Evolutionary conservation across 2,329 filamentous ascomycete genomes (phyloP).

Genomic region (Fusarium coicis): DNA sequence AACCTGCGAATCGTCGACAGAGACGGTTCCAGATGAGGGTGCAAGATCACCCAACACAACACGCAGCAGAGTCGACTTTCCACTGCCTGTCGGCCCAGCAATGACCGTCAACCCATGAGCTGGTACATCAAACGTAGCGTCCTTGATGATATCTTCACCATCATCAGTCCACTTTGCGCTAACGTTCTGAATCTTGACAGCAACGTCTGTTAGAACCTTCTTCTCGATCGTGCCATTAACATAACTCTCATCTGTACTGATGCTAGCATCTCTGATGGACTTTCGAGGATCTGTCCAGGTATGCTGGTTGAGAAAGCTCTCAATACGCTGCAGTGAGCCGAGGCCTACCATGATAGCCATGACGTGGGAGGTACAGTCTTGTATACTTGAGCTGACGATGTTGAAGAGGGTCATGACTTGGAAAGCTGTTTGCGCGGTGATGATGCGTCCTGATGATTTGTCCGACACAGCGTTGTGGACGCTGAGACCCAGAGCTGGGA

Average conservation of each 20-base stretch:
- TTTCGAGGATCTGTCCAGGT: not conserved
- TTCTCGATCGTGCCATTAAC: not conserved
- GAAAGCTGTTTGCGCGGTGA: not conserved
- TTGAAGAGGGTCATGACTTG: not conserved
- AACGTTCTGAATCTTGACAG: not conserved
- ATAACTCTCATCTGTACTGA: not conserved
- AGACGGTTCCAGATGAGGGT: not conserved
- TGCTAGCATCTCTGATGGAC: not conserved
- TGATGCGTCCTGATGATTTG: not conserved
- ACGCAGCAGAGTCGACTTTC: not conserved
- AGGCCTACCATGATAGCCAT: not conserved
- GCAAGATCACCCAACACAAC: not conserved
- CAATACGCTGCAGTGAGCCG: not conserved
- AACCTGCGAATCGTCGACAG: not conserved
- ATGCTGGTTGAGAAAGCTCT: not conserved
- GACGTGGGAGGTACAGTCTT: not conserved
- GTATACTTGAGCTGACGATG: not conserved
- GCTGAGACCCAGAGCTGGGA: not conserved
- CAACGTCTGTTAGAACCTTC: not conserved
- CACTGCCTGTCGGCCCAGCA: not conserved
- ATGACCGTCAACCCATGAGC: not conserved
- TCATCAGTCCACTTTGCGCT: not conserved
- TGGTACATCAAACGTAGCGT: not conserved
- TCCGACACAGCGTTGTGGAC: not conserved
- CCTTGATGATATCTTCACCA: not conserved